A percentile compares a stretch with the other conserved stretches of the same genome.
Evolutionary conservation across 2,329 filamentous ascomycete genomes (phyloP).

Genomic region (Niveomyces coronatus): DNA sequence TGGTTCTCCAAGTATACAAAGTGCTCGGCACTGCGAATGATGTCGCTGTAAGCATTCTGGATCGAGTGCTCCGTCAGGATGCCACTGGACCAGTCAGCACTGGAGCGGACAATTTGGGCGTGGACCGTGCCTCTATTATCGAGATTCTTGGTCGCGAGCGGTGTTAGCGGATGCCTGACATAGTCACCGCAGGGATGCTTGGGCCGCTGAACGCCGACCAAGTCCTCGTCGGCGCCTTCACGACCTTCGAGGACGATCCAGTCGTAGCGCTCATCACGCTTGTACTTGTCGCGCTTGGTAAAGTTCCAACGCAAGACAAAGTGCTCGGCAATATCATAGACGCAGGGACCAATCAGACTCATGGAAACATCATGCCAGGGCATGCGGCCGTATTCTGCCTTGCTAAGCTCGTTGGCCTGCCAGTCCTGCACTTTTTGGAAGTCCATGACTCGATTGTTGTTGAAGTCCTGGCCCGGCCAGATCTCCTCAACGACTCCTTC

Average conservation of each 20-base stretch:
- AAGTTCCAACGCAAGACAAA: slow-evolving; percentile 96
- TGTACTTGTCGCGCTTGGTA: slow-evolving; percentile 95
- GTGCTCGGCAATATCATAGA: slow-evolving; percentile 92
- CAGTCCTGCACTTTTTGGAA: slow-evolving; percentile 86
- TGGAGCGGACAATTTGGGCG: slow-evolving; percentile 82
- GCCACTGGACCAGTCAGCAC: slow-evolving; percentile 87
- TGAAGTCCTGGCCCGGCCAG: slow-evolving; percentile 95
- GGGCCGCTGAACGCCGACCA: slow-evolving; percentile 80
- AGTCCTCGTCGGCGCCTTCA: slow-evolving; percentile 67
- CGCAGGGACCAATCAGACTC: slow-evolving; percentile 78
- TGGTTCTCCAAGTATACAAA: slow-evolving; percentile 98
- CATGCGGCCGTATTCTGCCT: slow-evolving; percentile 88
- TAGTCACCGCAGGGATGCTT: slow-evolving; percentile 86
- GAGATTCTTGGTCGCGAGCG: slow-evolving; percentile 55
- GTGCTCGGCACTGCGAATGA: slow-evolving; percentile 81
- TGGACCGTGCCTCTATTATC: slow-evolving; percentile 62
- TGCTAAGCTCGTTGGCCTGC: slow-evolving; percentile 87
- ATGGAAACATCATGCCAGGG: slow-evolving; percentile 96
- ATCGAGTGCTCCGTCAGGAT: slow-evolving; percentile 78
- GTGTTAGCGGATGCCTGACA: slow-evolving; percentile 64
- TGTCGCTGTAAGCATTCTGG: slow-evolving; percentile 74
- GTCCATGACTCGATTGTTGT: slow-evolving; percentile 94
- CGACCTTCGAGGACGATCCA: slow-evolving; percentile 76
- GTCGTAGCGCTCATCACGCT: slow-evolving; percentile 71
- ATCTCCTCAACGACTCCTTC: slow-evolving; percentile 72